phyloP scores from a whole-genome alignment of 768 basidiomycete species.

The Phanerochaete carnosa region DNA sequence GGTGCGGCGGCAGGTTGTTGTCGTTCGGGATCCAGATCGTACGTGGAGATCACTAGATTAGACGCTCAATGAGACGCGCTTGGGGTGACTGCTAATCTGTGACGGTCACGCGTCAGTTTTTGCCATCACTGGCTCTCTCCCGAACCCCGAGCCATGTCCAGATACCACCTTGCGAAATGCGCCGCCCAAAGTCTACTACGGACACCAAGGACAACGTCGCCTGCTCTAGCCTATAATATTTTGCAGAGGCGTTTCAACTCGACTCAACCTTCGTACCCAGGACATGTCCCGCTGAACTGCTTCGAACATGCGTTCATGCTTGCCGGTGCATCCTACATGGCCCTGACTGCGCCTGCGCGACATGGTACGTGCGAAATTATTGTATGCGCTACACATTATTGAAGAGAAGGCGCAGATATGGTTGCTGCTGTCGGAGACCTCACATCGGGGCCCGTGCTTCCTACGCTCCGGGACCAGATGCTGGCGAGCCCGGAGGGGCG shows the following conservation, averaged over 20 bases:
- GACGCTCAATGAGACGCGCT: no score
- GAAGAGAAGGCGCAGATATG: slow-evolving; percentile 61
- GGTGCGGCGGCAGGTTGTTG: no score
- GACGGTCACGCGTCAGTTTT: no score
- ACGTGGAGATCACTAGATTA: no score
- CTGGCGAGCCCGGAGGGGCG: slow-evolving; percentile 79
- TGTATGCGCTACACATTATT: neutral
- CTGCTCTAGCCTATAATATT: neutral
- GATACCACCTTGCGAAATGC: neutral
- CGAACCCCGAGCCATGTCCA: no score
- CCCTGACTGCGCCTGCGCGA: slow-evolving; percentile 75
- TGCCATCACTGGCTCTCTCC: no score
- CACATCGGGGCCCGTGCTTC: slow-evolving; percentile 77
- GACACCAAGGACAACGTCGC: neutral
- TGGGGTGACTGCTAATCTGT: no score
- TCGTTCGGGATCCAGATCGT: no score
- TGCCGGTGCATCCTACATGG: slow-evolving; percentile 80
- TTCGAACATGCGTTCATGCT: slow-evolving; percentile 87
- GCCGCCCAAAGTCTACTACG: neutral
- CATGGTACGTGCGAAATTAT: slow-evolving; percentile 56
- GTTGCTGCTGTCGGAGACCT: slow-evolving; percentile 93
- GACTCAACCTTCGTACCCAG: slow-evolving; percentile 57
- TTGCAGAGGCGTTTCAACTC: slow-evolving; percentile 13
- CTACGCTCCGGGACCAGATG: slow-evolving; percentile 74
- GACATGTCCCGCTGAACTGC: slow-evolving; percentile 76